Conservation (phyloP, 1,139 yeast genomes). For the Arxiozyma slooffiae region DNA sequence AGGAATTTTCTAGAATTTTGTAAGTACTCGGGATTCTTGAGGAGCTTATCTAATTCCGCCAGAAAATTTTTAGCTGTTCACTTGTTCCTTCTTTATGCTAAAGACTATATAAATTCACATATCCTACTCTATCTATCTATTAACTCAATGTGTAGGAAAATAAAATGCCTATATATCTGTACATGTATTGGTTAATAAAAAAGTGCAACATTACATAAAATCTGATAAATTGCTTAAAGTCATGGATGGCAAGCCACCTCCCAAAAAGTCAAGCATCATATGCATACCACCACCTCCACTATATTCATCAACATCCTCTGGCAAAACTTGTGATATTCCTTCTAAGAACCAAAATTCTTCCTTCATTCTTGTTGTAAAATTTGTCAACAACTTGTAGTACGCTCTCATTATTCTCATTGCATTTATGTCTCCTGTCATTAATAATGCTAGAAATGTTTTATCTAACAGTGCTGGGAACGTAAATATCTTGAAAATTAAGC, state of each 20-base stretch:
- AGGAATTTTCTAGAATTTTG: slow-evolving; percentile 1
- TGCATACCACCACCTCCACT: slow-evolving; percentile 86
- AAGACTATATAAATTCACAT: background rate
- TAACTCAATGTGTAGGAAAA: background rate
- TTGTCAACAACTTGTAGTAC: slow-evolving; percentile 70
- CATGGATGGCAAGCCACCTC: slow-evolving; percentile 61
- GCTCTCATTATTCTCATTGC: slow-evolving; percentile 87
- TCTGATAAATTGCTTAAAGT: slow-evolving; percentile 36
- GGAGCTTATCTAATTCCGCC: background rate
- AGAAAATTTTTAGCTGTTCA: background rate
- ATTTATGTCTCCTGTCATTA: slow-evolving; percentile 74
- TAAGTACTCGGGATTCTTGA: background rate
- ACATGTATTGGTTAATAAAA: too few species aligned
- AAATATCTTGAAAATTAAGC: slow-evolving; percentile 76
- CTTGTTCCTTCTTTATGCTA: background rate
- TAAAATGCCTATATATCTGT: background rate
- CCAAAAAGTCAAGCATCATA: slow-evolving; percentile 79
- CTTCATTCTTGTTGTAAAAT: slow-evolving; percentile 77
- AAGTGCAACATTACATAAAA: slow-evolving; percentile 15
- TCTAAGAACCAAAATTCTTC: slow-evolving; percentile 90
- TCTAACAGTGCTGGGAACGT: slow-evolving; percentile 90
- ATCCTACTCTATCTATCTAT: background rate
- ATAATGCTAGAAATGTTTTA: slow-evolving; percentile 59
- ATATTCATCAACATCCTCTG: slow-evolving; percentile 77
- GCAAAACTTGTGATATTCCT: slow-evolving; percentile 79